phyloP scores from a whole-genome alignment of 495 filamentous ascomycete species.

The Hyaloscypha variabilis region DNA sequence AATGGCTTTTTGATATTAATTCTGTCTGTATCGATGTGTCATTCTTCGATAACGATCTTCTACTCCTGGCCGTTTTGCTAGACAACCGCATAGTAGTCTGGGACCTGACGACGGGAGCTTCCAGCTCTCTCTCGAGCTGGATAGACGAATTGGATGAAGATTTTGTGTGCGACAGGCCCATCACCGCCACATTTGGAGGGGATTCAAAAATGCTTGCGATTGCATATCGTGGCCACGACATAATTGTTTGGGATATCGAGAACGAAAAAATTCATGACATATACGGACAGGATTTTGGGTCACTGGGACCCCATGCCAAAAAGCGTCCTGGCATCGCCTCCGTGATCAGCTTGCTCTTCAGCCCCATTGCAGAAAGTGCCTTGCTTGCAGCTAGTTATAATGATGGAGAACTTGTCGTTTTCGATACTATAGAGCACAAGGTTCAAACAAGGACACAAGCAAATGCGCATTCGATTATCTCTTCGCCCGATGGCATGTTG shows the following conservation, averaged over 20 bases:
- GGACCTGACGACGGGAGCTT: too few species aligned
- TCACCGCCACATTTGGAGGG: constrained; percentile 2
- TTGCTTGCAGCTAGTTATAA: constrained; percentile 28
- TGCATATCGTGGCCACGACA: constrained; percentile 25
- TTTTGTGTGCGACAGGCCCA: background rate
- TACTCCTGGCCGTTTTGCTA: too few species aligned
- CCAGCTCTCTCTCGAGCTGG: constrained; percentile 4
- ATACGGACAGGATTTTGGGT: constrained; percentile 28
- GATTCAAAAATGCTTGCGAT: constrained; percentile 24
- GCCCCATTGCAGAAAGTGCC: constrained; percentile 33
- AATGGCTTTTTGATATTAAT: too few species aligned
- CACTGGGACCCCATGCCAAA: too few species aligned
- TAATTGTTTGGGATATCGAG: constrained; percentile 33
- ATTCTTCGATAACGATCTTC: too few species aligned
- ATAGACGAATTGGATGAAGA: constrained; percentile 4
- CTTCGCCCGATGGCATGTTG: constrained; percentile 20
- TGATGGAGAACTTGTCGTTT: constrained; percentile 16
- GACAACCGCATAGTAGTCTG: too few species aligned
- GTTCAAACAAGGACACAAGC: constrained; percentile 10
- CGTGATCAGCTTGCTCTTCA: constrained; percentile 34
- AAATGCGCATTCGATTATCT: constrained; percentile 16
- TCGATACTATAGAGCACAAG: background rate
- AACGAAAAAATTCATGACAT: constrained; percentile 20
- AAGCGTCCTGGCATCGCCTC: background rate
- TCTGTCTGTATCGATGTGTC: too few species aligned